These are phyloP conservation scores for Pyrus bretschneideri DNA, from an alignment of 306 rosid species.

Conservation along the genomic window DNA sequence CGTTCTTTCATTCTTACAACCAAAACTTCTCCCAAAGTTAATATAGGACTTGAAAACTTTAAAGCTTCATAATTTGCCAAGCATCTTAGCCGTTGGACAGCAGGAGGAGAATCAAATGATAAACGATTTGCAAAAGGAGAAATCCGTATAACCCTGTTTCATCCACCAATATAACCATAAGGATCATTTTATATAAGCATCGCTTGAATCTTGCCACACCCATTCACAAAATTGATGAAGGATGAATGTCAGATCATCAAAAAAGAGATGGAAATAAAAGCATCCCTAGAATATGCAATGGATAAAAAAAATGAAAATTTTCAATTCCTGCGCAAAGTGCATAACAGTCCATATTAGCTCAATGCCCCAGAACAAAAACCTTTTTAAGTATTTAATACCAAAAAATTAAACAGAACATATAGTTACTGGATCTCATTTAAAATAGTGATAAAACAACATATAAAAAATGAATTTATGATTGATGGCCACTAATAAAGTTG, in stretches of 20 bases:
- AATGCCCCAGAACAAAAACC: not conserved
- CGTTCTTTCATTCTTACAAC: conserved; percentile 81
- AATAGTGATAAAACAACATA: not conserved
- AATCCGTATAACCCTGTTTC: conserved; percentile 79
- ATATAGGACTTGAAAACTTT: conserved; percentile 65
- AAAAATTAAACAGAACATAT: not conserved
- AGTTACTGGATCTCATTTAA: not conserved
- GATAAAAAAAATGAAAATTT: not conserved
- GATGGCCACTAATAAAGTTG: not conserved
- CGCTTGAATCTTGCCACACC: not conserved
- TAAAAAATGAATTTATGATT: not conserved
- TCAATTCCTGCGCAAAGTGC: not conserved
- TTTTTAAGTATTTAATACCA: not conserved
- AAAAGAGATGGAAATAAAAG: not conserved
- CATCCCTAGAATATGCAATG: not conserved
- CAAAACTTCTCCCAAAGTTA: conserved; percentile 64
- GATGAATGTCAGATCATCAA: not conserved
- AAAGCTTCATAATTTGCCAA: conserved; percentile 85
- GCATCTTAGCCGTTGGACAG: conserved; percentile 88
- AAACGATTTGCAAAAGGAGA: conserved; percentile 96
- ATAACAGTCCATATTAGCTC: not conserved
- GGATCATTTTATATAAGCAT: not conserved
- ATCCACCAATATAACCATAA: not conserved
- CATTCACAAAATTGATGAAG: not conserved
- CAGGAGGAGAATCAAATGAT: conserved; percentile 91